A percentile compares a stretch with the other conserved stretches of the same genome.
Conservation (phyloP, 305 asterid genomes). For the Rubia peregrina region DNA sequence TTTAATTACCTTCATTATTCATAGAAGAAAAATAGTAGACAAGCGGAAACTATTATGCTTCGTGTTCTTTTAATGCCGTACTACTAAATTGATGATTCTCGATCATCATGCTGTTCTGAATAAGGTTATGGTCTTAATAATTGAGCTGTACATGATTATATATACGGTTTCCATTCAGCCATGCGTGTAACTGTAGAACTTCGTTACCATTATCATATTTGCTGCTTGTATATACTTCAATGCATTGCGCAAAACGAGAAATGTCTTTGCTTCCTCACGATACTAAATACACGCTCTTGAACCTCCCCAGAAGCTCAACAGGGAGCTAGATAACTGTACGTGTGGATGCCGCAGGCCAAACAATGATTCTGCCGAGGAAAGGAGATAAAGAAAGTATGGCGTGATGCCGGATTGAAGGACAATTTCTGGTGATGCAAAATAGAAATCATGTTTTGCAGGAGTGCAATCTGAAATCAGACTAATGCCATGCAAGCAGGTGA, state of each 20-base stretch:
- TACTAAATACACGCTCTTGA: not conserved
- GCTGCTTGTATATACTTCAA: not conserved
- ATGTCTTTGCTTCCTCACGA: not conserved
- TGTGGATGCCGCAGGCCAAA: conserved; percentile 54
- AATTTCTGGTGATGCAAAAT: not conserved
- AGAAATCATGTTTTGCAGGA: not conserved
- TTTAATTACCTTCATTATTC: not conserved
- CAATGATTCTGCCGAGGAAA: conserved; percentile 11
- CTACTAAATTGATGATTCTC: not conserved
- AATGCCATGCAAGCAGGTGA: not conserved
- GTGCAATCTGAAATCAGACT: not conserved
- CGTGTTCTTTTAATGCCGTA: not conserved
- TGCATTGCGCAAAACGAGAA: not conserved
- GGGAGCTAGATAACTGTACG: conserved; percentile 50
- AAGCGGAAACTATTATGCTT: not conserved
- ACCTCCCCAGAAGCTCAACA: conserved; percentile 42
- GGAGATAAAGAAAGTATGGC: not conserved
- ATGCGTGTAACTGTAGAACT: not conserved
- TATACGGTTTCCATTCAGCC: not conserved
- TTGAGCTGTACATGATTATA: not conserved
- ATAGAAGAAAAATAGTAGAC: not conserved
- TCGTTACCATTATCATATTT: not conserved
- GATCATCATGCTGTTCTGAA: not conserved
- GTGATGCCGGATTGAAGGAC: not conserved
- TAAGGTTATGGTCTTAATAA: not conserved